Base-by-base conservation (phyloP, 2,329 filamentous ascomycete species). In the Botrytis medusae region DNA sequence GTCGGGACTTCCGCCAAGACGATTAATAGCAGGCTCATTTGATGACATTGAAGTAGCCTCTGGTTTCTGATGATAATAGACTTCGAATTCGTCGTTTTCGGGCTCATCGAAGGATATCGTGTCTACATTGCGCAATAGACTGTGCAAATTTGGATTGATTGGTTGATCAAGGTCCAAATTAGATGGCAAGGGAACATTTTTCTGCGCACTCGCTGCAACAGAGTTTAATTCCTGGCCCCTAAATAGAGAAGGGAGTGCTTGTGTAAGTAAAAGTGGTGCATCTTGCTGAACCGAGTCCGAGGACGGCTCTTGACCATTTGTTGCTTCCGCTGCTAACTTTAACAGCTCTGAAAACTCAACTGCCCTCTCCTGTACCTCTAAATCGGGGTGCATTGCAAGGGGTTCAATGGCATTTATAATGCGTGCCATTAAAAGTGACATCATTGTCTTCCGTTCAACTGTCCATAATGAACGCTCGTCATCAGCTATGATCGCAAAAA, bases 281-380 rank as follows among this genome's bases (percentile, higher is more conserved):
- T 96, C 92, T 76, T 90, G 87, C 37, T 86, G 82, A 7, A 83
- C 76, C 2, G 86, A 83, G 46, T 87, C 86, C 0, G 85, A 87
- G 1, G 87, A 87, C 22, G 88, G 84, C 18, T 88, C 86, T 75
- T 95, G 92, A 1, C 87, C 90, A 14, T 90, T 87, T 4, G 89
- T 89, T 22, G 95, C 94, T 83, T 99, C 96, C 1, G 91, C 90
- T 2, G 93, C 94, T 62, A 99, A 86, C 74, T 94, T 94, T 79
- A 98, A 89, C 20, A 98, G 86, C 81, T 99, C 96, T 0, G 94
- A 87, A 78, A 97, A 97, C 80, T 98, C 95, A 1, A 98, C 95
- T 4, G 95, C 92, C 73, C 96, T 90, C 82, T 98, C 96, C 83
- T 99, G 96, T 5, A 99, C 94, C 81, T 99, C 96, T 1, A 99